phyloP scores from a whole-genome alignment of 2,329 filamentous ascomycete genomes.

The Cladorrhinum sp. region DNA sequence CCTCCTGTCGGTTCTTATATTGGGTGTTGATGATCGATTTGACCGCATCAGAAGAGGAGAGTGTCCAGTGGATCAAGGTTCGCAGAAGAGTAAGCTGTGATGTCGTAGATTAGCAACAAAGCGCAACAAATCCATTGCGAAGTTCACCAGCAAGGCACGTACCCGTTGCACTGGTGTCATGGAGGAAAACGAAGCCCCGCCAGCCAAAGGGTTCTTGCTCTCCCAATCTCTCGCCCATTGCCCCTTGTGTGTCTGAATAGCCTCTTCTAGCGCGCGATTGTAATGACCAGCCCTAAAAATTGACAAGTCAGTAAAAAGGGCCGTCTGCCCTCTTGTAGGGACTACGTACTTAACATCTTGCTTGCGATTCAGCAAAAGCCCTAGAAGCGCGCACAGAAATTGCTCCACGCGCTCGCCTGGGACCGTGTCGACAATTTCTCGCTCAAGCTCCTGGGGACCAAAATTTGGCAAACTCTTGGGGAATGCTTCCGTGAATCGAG shows the following conservation, averaged over 20 bases:
- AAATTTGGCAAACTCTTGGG: conserved; percentile 84
- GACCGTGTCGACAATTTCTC: conserved; percentile 71
- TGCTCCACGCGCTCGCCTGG: conserved; percentile 84
- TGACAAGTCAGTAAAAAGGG: conserved; percentile 22
- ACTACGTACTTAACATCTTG: conserved; percentile 93
- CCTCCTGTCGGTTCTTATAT: conserved; percentile 86
- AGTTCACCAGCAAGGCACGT: conserved; percentile 33
- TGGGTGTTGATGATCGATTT: conserved; percentile 78
- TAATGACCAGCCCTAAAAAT: conserved; percentile 78
- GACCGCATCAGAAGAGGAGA: conserved; percentile 82
- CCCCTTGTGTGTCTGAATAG: conserved; percentile 74
- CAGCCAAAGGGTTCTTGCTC: conserved; percentile 76
- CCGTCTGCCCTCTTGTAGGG: background rate
- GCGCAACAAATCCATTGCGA: background rate
- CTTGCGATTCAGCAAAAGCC: conserved; percentile 90
- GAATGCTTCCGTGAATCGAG: conserved; percentile 86
- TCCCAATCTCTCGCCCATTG: conserved; percentile 90
- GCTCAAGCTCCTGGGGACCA: conserved; percentile 92
- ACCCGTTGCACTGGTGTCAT: conserved; percentile 83
- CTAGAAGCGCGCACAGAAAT: conserved; percentile 84
- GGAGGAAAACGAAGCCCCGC: conserved; percentile 73
- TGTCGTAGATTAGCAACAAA: conserved; percentile 12
- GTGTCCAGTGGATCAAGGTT: conserved; percentile 81
- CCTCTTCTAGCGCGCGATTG: conserved; percentile 88
- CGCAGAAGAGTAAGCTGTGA: conserved; percentile 75